Base-by-base conservation (phyloP, 2,329 filamentous ascomycete species). In the Macrophomina tecta region DNA sequence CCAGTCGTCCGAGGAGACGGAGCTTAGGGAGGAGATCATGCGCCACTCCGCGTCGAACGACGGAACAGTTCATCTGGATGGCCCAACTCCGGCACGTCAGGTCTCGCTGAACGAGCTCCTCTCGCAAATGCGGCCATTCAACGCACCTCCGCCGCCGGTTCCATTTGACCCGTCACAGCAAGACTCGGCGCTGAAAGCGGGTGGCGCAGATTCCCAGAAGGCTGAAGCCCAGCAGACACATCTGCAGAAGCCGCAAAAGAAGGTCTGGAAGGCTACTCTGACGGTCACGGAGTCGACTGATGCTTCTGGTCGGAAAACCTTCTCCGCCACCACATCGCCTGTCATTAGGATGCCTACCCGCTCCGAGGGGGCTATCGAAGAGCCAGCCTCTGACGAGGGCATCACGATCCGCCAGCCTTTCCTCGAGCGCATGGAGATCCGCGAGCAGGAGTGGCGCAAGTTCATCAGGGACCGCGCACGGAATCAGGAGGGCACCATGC, bases 91-190 rank as follows among this genome's bases (percentile, higher is more conserved):
- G n/a, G 38, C 48, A 7, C 72, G 72, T 55, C 72, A 74, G 65
- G 68, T 72, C 16, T 78, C 73, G 5, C 69, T 83, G 28, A 79
- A 82, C 34, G 76, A 80, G 62, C 70, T 81, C 48, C 77, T 82
- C 23, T 91, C 77, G 46, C 75, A 76, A 51, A 76, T 94, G 73
- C 82, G 89, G 55, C 94, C 94, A 6, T 98, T 97, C 82, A 86
- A 89, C 65, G 91, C 92, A 28, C 95, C 94, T n/a, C 92, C 94
- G 23, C 82, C 90, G 51, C 95, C 94, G 0, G 81, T 88, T 68
- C 87, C 91, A 1, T 82, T 88, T 51, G 49, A 52, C 49, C 46
- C 53, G 46, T 5, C 23, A n/a, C 52, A 48, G 64, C 42, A 55
- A n/a, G 38, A 65, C 14, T 34, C 42, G 2, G 64, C 52, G 7